Conservation (phyloP, 2,329 filamentous ascomycete species). For the Celoporthe dispersa region DNA sequence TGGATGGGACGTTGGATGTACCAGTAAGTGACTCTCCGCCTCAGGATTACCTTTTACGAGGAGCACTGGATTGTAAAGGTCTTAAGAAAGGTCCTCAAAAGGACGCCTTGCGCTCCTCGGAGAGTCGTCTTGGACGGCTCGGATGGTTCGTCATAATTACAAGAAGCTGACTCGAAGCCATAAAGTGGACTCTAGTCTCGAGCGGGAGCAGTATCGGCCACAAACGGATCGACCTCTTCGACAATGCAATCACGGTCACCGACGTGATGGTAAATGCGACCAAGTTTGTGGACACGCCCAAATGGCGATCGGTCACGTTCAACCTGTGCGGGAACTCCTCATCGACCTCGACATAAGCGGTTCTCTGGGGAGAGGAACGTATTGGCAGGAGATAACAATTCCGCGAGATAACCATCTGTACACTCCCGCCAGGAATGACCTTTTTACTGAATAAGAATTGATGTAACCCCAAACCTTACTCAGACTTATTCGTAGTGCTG, state of each 20-base stretch:
- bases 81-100: no score
- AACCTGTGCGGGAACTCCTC: conserved; percentile 31
- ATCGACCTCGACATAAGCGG: not conserved
- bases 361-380: not conserved
- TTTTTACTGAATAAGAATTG: no score
- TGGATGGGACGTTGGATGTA: conserved; percentile 26
- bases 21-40: conserved; percentile 3
- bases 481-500: not conserved
- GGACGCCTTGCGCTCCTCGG: no score
- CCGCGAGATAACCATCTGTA: no score
- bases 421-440: no score
- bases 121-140: no score
- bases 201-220: conserved; percentile 36
- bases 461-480: no score
- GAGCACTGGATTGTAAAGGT: no score
- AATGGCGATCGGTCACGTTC: conserved; percentile 33
- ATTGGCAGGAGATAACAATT: no score
- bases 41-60: no score
- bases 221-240: conserved; percentile 35
- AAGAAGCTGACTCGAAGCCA: not conserved
- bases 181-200: conserved; percentile 32
- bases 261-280: conserved; percentile 34
- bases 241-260: conserved; percentile 30
- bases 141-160: no score
- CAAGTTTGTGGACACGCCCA: conserved; percentile 32